These are phyloP conservation scores for Lanmaoa rubissima DNA, from an alignment of 768 basidiomycete species.

Conservation along the genomic window DNA sequence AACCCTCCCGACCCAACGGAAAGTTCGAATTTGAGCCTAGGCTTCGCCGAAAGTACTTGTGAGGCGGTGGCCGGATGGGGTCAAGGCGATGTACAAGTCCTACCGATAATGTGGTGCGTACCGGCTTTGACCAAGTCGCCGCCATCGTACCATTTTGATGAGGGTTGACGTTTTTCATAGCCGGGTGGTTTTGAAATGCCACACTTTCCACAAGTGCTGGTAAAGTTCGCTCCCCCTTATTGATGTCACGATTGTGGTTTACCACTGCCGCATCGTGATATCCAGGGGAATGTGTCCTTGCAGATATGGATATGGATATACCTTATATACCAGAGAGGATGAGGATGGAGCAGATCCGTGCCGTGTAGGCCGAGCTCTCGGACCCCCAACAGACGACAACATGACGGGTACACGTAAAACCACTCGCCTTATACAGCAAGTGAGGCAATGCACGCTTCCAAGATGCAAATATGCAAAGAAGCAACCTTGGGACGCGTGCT, in stretches of 20 bases:
- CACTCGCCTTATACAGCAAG: background rate
- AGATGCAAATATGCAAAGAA: background rate
- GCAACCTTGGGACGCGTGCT: background rate
- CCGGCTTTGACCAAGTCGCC: background rate
- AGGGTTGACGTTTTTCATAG: no score
- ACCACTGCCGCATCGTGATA: background rate
- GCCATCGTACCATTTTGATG: background rate
- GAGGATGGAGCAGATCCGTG: slow-evolving; percentile 3
- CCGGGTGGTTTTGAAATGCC: no score
- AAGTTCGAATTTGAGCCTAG: background rate
- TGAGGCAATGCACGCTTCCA: background rate
- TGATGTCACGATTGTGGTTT: no score
- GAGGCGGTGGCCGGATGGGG: background rate
- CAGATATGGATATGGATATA: background rate
- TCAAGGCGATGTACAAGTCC: background rate
- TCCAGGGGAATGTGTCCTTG: background rate
- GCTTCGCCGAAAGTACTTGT: background rate
- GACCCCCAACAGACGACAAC: background rate
- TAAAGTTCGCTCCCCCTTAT: no score
- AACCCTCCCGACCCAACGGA: background rate
- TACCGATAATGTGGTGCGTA: background rate
- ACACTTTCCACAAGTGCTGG: no score
- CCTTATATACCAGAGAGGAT: background rate
- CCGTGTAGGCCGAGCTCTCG: background rate
- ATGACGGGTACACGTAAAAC: slow-evolving; percentile 7